A percentile compares a stretch with the other conserved stretches of the same genome.
phyloP scores from a whole-genome alignment of 1,139 yeast genomes.

The Wickerhamomyces sp. region DNA sequence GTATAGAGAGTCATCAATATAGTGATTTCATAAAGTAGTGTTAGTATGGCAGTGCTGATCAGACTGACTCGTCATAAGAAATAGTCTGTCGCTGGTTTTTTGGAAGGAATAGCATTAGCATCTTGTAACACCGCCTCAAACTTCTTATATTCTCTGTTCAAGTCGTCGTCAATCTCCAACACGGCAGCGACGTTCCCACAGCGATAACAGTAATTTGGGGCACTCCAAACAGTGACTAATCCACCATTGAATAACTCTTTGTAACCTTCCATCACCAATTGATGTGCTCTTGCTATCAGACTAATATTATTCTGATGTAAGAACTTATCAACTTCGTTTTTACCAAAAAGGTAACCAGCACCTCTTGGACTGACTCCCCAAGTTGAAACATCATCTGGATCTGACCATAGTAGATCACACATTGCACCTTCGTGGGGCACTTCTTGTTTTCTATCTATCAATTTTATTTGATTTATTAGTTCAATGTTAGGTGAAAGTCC shows the following conservation, averaged over 20 bases:
- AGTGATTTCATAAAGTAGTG: neutral
- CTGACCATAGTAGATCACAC: slow-evolving; percentile 97
- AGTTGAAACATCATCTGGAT: slow-evolving; percentile 93
- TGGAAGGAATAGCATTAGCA: slow-evolving; percentile 54
- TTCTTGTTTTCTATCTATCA: slow-evolving; percentile 61
- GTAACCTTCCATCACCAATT: slow-evolving; percentile 96
- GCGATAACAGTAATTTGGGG: slow-evolving; percentile 92
- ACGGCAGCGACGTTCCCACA: slow-evolving; percentile 96
- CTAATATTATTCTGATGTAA: slow-evolving; percentile 75
- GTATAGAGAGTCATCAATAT: neutral
- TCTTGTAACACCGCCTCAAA: slow-evolving; percentile 80
- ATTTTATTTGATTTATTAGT: slow-evolving; percentile 79
- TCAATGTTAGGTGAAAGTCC: slow-evolving; percentile 93
- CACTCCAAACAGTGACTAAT: slow-evolving; percentile 88
- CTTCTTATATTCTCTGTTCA: slow-evolving; percentile 69
- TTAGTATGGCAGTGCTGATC: neutral
- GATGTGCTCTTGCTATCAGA: slow-evolving; percentile 95
- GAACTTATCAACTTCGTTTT: slow-evolving; percentile 80
- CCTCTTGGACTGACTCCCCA: slow-evolving; percentile 99
- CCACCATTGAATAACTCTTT: slow-evolving; percentile 83
- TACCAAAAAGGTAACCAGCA: slow-evolving; percentile 94
- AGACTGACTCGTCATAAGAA: slow-evolving; percentile 30
- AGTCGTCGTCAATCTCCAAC: slow-evolving; percentile 66
- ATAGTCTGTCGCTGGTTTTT: slow-evolving; percentile 73
- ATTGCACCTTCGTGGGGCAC: slow-evolving; percentile 99